These are phyloP conservation scores for Cystofilobasidium capitatum DNA, from an alignment of 768 basidiomycete species.

Conservation along the genomic window DNA sequence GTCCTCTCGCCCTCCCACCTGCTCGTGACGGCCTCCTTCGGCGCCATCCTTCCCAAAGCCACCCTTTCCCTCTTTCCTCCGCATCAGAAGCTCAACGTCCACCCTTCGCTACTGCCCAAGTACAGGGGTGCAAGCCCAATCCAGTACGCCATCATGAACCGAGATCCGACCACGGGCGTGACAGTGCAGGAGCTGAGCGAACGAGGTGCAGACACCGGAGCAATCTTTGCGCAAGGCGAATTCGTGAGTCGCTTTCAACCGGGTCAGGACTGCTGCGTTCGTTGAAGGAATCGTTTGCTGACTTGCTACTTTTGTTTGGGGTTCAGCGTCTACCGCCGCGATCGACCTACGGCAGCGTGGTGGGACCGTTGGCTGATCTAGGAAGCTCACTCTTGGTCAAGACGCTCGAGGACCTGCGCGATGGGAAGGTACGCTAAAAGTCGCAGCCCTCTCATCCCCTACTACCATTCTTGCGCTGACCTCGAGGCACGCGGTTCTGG, in stretches of 20 bases:
- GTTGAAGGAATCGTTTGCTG: neutral
- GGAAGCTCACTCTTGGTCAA: constrained; percentile 66
- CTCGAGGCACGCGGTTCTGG: neutral
- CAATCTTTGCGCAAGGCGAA: constrained; percentile 51
- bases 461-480: constrained; percentile 1
- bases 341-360: constrained; percentile 50
- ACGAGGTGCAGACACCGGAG: constrained; percentile 69
- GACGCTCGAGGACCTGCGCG: constrained; percentile 55
- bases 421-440: constrained; percentile 32
- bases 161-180: constrained; percentile 62
- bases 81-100: constrained; percentile 64
- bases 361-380: constrained; percentile 51
- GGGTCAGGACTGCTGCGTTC: neutral
- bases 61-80: constrained; percentile 56
- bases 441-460: neutral
- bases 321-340: constrained; percentile 50
- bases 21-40: constrained; percentile 81
- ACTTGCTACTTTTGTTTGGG: neutral
- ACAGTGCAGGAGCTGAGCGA: constrained; percentile 47
- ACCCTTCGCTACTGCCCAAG: constrained; percentile 74
- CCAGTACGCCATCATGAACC: constrained; percentile 66
- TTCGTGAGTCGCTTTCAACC: constrained; percentile 46
- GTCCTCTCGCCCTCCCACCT: constrained; percentile 41
- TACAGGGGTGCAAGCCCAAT: constrained; percentile 90
- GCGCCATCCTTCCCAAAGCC: constrained; percentile 61